Base-by-base conservation (phyloP, 345 rosid genomes). In the Cardamine chenopodiifolia region DNA sequence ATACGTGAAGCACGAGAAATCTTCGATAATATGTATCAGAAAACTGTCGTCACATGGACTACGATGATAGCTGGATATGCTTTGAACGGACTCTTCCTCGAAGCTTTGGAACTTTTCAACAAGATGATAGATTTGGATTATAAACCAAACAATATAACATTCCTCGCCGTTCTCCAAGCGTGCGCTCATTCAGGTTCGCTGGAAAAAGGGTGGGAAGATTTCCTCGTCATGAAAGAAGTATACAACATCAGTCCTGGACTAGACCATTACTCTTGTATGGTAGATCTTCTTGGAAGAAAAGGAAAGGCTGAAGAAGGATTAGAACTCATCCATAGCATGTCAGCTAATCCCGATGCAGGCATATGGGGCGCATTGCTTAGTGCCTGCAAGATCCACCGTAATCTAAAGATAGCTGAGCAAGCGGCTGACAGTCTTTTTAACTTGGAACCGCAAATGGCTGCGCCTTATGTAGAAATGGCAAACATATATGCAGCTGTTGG, bases 181-280 rank as follows among this genome's bases (percentile, higher is more conserved):
- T 87, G 91, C 47, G 39, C 81, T 76, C 91, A 89, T 52, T 83
- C 83, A 7, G 94, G 91, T 45, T 80, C 83, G 62, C 79, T 87
- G 3, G 87, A 84, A 45, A 78, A 84, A 82, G 94, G 91, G 39
- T 74, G 86, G 88, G 86, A 82, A 48, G 75, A 52, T 60, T 86
- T 87, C 68, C 59, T 66, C 66, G 55, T 66, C 64, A 85, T 89
- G 91, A 67, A 72, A 35, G 18, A 53, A 65, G 70, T 64, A 18
- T 82, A 82, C 74, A 69, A 72, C 57, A 75, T 85, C 59, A 72
- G 14, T 29, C 94, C 84, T 26, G 87, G 86, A 47, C 6, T 87
- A 45, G 89, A 87, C 34, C 91, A 87, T 74, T 86, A 85, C 80
- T 87, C 91, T 8, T 84, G 87, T 34, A 83, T 89, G 82, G 94